Conservation (phyloP, 139 green algal species). For the Tetradesmus lagerheimii region DNA sequence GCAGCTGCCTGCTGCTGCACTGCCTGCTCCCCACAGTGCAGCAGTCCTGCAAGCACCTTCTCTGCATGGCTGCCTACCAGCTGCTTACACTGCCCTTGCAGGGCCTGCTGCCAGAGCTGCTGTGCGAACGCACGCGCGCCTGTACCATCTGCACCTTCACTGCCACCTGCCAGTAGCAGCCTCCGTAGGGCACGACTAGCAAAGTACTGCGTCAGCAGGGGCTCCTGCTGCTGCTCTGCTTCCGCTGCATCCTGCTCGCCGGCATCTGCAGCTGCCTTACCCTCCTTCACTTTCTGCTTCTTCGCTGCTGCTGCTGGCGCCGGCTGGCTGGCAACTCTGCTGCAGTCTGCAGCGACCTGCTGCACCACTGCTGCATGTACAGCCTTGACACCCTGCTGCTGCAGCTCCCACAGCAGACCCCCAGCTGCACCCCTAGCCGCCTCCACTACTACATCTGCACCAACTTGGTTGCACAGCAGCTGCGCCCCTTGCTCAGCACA, state of each 20-base stretch:
- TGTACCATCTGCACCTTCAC: conserved; percentile 39
- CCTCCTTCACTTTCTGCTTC: conserved; percentile 34
- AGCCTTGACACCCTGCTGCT: conserved; percentile 49
- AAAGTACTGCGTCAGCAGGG: conserved; percentile 72
- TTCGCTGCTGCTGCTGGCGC: conserved; percentile 10
- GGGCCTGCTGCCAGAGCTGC: conserved; percentile 62
- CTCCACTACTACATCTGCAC: conserved; percentile 75
- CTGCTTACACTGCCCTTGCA: conserved; percentile 62
- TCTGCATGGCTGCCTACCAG: conserved; percentile 73
- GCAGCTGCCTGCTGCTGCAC: conserved; percentile 49
- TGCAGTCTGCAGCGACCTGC: conserved; percentile 40
- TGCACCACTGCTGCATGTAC: conserved; percentile 71
- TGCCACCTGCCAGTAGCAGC: conserved; percentile 60
- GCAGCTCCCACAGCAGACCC: conserved; percentile 65
- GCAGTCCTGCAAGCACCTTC: conserved; percentile 80
- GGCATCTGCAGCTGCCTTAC: conserved; percentile 33
- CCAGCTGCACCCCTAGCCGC: conserved; percentile 70
- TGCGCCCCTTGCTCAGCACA: conserved; percentile 41
- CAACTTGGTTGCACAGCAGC: conserved; percentile 65
- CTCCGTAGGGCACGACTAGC: conserved; percentile 69
- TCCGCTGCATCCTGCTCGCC: conserved; percentile 14
- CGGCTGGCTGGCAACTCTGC: not conserved
- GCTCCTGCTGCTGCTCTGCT: conserved; percentile 43
- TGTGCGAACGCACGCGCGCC: conserved; percentile 48
- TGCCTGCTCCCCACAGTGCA: conserved; percentile 54